Evolutionary conservation across 2,329 filamentous ascomycete species (phyloP), one percentile per base, ranked within the genome.

Genomic region (Phaeosphaeriaceae sp.): DNA sequence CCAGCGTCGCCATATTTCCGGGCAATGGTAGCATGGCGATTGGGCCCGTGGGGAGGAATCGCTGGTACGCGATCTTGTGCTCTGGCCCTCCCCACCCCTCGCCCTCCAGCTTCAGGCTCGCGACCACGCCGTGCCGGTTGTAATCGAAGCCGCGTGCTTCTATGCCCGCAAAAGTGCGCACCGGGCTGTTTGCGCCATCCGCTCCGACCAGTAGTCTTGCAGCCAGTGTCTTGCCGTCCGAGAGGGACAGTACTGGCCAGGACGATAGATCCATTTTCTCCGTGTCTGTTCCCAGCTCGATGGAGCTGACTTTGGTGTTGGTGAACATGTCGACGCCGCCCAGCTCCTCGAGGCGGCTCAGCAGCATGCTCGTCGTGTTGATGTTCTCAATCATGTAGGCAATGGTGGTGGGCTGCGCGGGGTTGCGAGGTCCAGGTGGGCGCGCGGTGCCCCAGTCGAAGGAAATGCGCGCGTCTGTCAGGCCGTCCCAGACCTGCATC

Each of bases 401-500:
- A 66, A 99, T 92, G 1, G 88, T 91, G 60, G 83, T 81, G 9
- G 75, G 74, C 53, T 75, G 71, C 9, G 65, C 78, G 58, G 64
- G 85, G 24, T 72, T 81, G 80, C 78, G 68, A 52, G 71, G 73
- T 27, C 74, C 60, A 19, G 71, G 58, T 9, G 79, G 78, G 47
- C 79, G 74, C 48, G 78, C 75, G 21, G 69, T 78, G 54, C 83
- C 81, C 89, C 89, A 91, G 79, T 95, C 91, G 77, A 99, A 99
- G 67, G 92, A 90, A 75, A 99, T 95, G 67, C 89, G 87, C 36
- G 93, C 91, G 58, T 88, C 93, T 42, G 91, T 91, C 56, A 97
- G 87, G 61, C 94, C 96, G 76, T 99, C 95, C 95, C 96, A 99
- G 31, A 98, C 95, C 76, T 97, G 91, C 95, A 99, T 99, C 69